phyloP scores from a whole-genome alignment of 768 basidiomycete species.

The Fomitopsis serialis region DNA sequence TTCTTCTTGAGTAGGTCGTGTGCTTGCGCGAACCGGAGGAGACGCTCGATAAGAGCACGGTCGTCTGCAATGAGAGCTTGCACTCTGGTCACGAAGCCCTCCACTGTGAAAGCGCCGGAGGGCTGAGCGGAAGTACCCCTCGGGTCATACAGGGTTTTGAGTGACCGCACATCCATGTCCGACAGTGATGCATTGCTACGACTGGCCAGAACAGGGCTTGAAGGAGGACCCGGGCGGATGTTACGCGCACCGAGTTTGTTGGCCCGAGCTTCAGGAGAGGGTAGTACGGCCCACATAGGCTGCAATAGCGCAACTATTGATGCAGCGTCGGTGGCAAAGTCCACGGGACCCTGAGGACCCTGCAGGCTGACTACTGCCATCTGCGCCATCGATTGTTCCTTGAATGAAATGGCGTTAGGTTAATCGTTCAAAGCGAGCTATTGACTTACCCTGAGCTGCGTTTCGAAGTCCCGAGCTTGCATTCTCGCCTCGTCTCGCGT shows the following conservation, averaged over 20 bases:
- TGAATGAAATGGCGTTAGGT: neutral
- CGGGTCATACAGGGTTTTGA: slow-evolving; percentile 73
- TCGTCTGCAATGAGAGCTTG: slow-evolving; percentile 82
- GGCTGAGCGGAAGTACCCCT: slow-evolving; percentile 11
- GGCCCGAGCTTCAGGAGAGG: slow-evolving; percentile 79
- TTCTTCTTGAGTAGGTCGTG: slow-evolving; percentile 90
- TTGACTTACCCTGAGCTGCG: slow-evolving; percentile 43
- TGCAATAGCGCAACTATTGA: slow-evolving; percentile 58
- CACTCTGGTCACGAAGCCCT: slow-evolving; percentile 72
- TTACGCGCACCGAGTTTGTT: slow-evolving; percentile 48
- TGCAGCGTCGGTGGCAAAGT: slow-evolving; percentile 39
- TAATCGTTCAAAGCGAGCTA: neutral
- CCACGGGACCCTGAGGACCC: slow-evolving; percentile 15
- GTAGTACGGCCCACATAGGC: slow-evolving; percentile 77
- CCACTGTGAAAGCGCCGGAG: slow-evolving; percentile 49
- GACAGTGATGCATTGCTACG: slow-evolving; percentile 53
- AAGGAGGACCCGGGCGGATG: slow-evolving; percentile 33
- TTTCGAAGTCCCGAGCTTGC: slow-evolving; percentile 25
- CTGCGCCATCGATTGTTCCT: slow-evolving; percentile 4
- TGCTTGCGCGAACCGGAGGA: slow-evolving; percentile 82
- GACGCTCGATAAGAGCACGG: slow-evolving; percentile 73
- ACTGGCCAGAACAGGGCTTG: slow-evolving; percentile 22
- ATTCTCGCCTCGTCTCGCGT: slow-evolving; percentile 22
- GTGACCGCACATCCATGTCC: slow-evolving; percentile 80
- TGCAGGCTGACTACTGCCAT: slow-evolving; percentile 5